phyloP scores from a whole-genome alignment of 169 alveolate genomes.

The Cryptosporidium andersoni region DNA sequence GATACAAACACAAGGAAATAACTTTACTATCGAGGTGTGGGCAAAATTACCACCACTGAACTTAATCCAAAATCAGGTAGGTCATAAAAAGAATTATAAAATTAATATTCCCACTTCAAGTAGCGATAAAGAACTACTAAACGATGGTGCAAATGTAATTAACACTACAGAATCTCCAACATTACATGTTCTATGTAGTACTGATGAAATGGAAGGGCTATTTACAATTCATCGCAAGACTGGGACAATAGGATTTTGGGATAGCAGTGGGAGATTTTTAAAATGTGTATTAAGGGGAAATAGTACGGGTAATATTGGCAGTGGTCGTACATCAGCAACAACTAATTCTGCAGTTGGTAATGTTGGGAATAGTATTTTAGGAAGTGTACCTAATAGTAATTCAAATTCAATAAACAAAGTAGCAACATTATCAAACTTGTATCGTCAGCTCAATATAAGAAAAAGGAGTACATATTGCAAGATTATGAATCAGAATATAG shows the following conservation, averaged over 20 bases:
- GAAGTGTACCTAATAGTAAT: not conserved
- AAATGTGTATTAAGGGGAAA: conserved; percentile 42
- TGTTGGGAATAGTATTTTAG: no score
- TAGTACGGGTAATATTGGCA: conserved; percentile 7
- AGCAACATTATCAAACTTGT: conserved; percentile 56
- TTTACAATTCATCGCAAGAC: conserved; percentile 56
- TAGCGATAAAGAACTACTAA: conserved; percentile 33
- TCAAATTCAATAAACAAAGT: conserved; percentile 9
- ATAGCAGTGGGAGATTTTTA: conserved; percentile 69
- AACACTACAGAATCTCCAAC: conserved; percentile 50
- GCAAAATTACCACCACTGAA: conserved; percentile 58
- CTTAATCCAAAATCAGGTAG: conserved; percentile 1
- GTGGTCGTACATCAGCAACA: not conserved
- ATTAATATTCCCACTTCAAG: not conserved
- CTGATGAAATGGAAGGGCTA: conserved; percentile 71
- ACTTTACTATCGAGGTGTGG: conserved; percentile 69
- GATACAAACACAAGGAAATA: conserved; percentile 33
- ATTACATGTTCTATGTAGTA: conserved; percentile 56
- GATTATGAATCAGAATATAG: conserved; percentile 43
- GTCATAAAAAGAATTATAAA: conserved; percentile 16
- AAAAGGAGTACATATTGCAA: conserved; percentile 43
- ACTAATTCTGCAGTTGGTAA: no score
- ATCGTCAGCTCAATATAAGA: conserved; percentile 37
- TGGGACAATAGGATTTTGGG: conserved; percentile 70
- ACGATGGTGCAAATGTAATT: not conserved